These are phyloP conservation scores for Fusarium subtropicale DNA, from an alignment of 2,329 filamentous ascomycete genomes.

Conservation along the genomic window DNA sequence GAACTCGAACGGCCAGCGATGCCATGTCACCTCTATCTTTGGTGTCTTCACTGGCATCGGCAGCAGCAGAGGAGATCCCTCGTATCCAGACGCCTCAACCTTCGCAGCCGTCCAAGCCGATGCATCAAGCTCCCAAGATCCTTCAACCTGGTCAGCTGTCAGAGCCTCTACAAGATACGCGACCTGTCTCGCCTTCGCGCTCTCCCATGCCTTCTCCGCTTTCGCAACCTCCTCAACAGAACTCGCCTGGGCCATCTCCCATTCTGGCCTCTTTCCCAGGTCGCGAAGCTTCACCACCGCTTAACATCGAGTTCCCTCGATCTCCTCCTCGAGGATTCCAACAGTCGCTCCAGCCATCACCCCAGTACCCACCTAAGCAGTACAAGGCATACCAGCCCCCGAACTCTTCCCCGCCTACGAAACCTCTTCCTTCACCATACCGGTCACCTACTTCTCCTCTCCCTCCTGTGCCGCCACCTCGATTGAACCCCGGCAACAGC, in stretches of 20 bases:
- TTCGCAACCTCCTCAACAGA: conserved; percentile 35
- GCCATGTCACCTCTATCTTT: conserved; percentile 40
- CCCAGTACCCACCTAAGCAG: conserved; percentile 22
- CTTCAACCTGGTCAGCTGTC: conserved; percentile 34
- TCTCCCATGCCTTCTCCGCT: conserved; percentile 37
- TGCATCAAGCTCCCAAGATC: conserved; percentile 26
- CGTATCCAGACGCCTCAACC: conserved; percentile 32
- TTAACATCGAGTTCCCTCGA: conserved; percentile 9
- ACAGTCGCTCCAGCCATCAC: conserved; percentile 14
- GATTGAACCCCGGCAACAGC: conserved; percentile 18
- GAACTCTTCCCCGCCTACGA: conserved; percentile 24
- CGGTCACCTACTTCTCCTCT: conserved; percentile 29
- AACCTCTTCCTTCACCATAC: conserved; percentile 30
- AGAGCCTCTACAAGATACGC: conserved; percentile 19
- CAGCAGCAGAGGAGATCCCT: conserved; percentile 26
- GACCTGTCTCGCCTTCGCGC: conserved; percentile 32
- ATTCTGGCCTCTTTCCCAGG: conserved; percentile 23
- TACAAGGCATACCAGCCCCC: conserved; percentile 37
- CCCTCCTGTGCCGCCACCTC: conserved; percentile 29
- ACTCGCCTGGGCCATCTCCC: conserved; percentile 30
- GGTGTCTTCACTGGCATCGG: conserved; percentile 29
- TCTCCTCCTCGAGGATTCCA: conserved; percentile 7
- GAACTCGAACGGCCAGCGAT: conserved; percentile 42
- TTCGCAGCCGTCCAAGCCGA: conserved; percentile 19
- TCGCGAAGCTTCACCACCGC: background rate